These are phyloP conservation scores for Papiliotrema terrestris DNA, from an alignment of 1,284 basidiomycete genomes.

Conservation along the genomic window DNA sequence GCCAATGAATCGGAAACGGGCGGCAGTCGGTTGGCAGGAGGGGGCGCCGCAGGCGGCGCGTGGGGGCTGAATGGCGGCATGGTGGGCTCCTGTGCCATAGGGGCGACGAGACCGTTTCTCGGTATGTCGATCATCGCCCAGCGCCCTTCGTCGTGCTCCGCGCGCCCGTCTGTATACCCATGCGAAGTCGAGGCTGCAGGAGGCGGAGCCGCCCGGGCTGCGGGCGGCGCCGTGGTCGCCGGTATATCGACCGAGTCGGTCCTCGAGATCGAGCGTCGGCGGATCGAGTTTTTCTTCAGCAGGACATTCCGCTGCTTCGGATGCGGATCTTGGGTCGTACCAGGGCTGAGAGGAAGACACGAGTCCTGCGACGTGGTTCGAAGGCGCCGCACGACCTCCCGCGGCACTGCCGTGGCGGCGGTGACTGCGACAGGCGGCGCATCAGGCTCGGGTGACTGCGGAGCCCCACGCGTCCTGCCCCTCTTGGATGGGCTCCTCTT, in stretches of 20 bases:
- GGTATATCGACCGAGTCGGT: not conserved
- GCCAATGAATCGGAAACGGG: too few species aligned
- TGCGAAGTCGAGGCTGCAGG: not conserved
- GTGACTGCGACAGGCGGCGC: not conserved
- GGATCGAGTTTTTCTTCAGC: slow-evolving; percentile 25
- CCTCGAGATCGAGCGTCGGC: slow-evolving; percentile 3
- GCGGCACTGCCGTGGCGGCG: not conserved
- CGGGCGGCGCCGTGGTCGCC: not conserved
- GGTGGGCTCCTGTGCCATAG: not conserved
- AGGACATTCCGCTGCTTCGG: slow-evolving; percentile 22
- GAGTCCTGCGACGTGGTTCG: slow-evolving; percentile 11
- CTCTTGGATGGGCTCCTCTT: not conserved
- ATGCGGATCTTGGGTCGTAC: not conserved
- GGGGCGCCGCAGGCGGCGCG: not conserved
- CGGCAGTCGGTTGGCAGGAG: not conserved
- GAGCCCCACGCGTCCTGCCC: not conserved
- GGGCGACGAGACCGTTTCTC: not conserved
- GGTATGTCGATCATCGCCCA: not conserved
- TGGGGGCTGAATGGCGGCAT: not conserved
- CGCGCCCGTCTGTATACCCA: too few species aligned
- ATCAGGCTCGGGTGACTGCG: not conserved
- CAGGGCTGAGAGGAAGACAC: slow-evolving; percentile 4
- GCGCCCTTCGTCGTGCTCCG: too few species aligned
- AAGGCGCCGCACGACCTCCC: not conserved
- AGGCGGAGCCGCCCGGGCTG: not conserved